A percentile compares a stretch with the other conserved stretches of the same genome.
These are phyloP conservation scores for Dissophora globulifera DNA, from an alignment of 192 early-diverging fungal genomes.

Conservation along the genomic window DNA sequence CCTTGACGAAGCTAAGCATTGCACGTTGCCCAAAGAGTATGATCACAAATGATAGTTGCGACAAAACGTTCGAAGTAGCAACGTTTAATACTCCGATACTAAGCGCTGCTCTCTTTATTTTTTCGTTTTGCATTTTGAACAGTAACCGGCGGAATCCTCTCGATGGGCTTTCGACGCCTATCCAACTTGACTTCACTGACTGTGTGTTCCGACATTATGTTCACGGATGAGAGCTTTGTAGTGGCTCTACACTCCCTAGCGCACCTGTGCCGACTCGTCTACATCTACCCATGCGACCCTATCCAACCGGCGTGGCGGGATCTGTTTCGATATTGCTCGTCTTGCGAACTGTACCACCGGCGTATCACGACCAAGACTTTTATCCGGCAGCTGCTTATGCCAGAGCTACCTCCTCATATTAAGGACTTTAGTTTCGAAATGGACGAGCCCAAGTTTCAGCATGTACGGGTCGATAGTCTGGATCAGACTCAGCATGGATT, in stretches of 20 bases:
- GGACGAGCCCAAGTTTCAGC: conserved; percentile 24
- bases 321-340: conserved; percentile 36
- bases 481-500: conserved; percentile 13
- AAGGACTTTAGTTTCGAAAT: conserved; percentile 19
- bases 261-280: conserved; percentile 8
- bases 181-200: conserved; percentile 17
- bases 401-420: conserved; percentile 27
- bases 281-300: conserved; percentile 29
- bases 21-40: conserved; percentile 31
- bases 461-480: conserved; percentile 12
- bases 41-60: too few relatives aligned
- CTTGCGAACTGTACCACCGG: conserved; percentile 35
- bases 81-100: background rate
- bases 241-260: background rate
- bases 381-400: conserved; percentile 12
- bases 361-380: conserved; percentile 24
- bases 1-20: conserved; percentile 15
- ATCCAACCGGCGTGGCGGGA: conserved; percentile 29
- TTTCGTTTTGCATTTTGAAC: background rate
- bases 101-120: too few relatives aligned
- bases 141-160: conserved; percentile 15
- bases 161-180: conserved; percentile 9
- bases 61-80: too few relatives aligned
- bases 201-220: conserved; percentile 20
- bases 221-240: conserved; percentile 29